Conservation (phyloP, 192 early-diverging fungal species). For the Umbelopsis vinacea region DNA sequence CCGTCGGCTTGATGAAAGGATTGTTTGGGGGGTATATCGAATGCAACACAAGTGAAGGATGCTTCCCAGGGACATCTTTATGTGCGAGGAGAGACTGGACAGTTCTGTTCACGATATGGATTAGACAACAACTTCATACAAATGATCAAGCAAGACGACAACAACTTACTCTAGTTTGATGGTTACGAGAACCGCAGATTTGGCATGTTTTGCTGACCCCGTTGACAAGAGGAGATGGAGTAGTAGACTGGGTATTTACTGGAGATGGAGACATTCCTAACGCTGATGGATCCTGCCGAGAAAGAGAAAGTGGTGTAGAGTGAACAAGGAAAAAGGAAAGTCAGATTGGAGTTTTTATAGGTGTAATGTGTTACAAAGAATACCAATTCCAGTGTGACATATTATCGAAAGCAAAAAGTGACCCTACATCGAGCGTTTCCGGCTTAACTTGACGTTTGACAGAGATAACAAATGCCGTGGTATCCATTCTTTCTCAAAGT, state of each 20-base stretch:
- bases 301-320: slow-evolving; percentile 1
- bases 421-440: too few species aligned
- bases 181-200: slow-evolving; percentile 36
- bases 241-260: slow-evolving; percentile 4
- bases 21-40: too few species aligned
- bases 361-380: neutral
- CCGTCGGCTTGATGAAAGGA: too few species aligned
- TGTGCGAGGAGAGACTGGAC: slow-evolving; percentile 29
- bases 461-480: too few species aligned
- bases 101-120: slow-evolving; percentile 13
- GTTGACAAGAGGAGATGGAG: neutral
- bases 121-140: neutral
- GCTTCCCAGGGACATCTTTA: neutral
- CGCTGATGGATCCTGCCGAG: neutral
- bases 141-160: neutral
- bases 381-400: too few species aligned
- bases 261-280: neutral
- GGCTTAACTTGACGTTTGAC: too few species aligned
- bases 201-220: slow-evolving; percentile 25
- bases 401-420: too few species aligned
- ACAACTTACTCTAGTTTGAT: slow-evolving; percentile 39
- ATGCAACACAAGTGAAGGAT: neutral
- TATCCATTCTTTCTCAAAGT: too few species aligned
- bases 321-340: slow-evolving; percentile 12
- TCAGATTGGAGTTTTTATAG: slow-evolving; percentile 9